These are phyloP conservation scores for Globisporangium acanthophoron DNA, from an alignment of 352 stramenopile species.

Conservation along the genomic window DNA sequence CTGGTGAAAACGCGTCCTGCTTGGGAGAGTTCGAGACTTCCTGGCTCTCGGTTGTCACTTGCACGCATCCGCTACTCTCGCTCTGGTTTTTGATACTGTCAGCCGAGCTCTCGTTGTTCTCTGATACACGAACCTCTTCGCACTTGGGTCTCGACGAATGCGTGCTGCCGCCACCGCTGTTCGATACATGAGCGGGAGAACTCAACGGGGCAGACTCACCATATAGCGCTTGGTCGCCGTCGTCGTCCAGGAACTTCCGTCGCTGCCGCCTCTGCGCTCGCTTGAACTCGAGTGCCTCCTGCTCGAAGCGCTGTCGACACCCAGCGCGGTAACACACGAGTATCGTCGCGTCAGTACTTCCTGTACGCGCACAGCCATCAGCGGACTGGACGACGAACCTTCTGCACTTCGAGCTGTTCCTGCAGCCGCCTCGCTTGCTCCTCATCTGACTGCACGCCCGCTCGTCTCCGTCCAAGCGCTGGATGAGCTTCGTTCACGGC, in stretches of 20 bases:
- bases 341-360: too few relatives aligned
- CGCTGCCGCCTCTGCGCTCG: conserved; percentile 1
- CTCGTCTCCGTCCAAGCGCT: conserved; percentile 5
- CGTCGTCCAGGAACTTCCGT: conserved; percentile 1
- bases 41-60: neutral
- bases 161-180: too few relatives aligned
- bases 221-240: neutral
- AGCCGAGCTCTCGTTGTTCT: neutral
- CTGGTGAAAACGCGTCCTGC: conserved; percentile 1
- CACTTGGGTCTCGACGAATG: neutral
- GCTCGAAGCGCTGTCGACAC: conserved; percentile 11
- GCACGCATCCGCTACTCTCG: neutral
- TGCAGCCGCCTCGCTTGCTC: conserved; percentile 33
- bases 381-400: conserved; percentile 17
- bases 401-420: conserved; percentile 48
- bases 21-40: neutral
- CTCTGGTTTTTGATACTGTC: neutral
- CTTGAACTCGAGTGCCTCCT: conserved; percentile 12
- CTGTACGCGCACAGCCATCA: neutral
- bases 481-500: neutral
- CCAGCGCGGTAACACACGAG: too few relatives aligned
- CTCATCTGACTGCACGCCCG: conserved; percentile 20
- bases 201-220: too few relatives aligned
- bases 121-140: neutral
- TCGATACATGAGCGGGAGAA: neutral